Conservation (phyloP, 148 eudicot genomes). For the Gaultheria prostrata region DNA sequence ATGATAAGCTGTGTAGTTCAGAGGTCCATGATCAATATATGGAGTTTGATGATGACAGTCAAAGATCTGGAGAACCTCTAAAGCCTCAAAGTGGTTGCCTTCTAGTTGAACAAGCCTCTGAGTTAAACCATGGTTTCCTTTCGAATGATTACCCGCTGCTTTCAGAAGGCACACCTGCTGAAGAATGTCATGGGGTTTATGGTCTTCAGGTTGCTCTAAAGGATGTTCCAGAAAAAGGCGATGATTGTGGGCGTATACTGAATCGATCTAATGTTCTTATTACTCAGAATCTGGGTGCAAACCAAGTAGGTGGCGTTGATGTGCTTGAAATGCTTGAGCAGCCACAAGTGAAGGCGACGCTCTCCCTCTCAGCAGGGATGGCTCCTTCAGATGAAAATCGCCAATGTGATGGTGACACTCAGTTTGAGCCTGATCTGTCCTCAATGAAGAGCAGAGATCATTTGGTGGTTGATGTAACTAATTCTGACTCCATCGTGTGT, state of each 20-base stretch:
- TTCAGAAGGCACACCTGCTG: constrained; percentile 15
- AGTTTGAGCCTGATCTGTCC: neutral
- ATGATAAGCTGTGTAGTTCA: neutral
- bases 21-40: neutral
- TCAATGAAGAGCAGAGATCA: neutral
- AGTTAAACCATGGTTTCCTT: neutral
- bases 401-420: neutral
- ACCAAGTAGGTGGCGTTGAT: constrained; percentile 13
- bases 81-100: constrained; percentile 1
- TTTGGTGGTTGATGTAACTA: neutral
- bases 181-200: constrained; percentile 18
- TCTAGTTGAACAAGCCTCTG: constrained; percentile 14
- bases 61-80: neutral
- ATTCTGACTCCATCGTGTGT: neutral
- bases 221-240: constrained; percentile 10
- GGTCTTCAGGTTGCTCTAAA: constrained; percentile 4
- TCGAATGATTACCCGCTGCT: constrained; percentile 15
- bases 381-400: constrained; percentile 12
- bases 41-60: constrained; percentile 5
- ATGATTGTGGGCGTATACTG: neutral
- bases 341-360: constrained; percentile 5
- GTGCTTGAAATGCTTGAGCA: constrained; percentile 14
- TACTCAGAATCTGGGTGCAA: constrained; percentile 13
- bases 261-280: neutral
- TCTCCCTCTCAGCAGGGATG: constrained; percentile 11